Base-by-base conservation (phyloP, 768 basidiomycete genomes). In the Lentinula raphanica region DNA sequence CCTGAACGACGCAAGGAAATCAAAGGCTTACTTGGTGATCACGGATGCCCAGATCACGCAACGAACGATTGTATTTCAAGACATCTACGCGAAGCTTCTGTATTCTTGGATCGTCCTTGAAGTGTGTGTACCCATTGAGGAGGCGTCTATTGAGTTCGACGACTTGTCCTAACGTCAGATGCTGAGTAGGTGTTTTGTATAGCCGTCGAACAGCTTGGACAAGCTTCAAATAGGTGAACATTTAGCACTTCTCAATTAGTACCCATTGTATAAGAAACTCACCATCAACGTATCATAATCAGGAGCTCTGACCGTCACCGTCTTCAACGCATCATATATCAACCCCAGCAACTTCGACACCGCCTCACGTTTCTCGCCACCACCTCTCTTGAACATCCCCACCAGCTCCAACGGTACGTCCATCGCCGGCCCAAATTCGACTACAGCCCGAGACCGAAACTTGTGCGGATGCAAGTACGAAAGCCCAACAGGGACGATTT, bases 231-330 rank as follows among this genome's bases (percentile, higher is more conserved):
- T 19, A 11, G 15, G 23, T 11, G 8, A 45, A 57, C 57, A 60
- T 51, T 56, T 42, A 59, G 57, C 31, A 45, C 13, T 39, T 42
- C 49, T 35, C 32, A 60, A 3, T n/a, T n/a, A n/a, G n/a, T 23
- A 13, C 39, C 23, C 44, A 21, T 54, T 25, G 28, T 35, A 15
- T 17, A 39, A 8, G 53, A 11, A 15, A 69, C 83, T 54, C 62
- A 92, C 96, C 94, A 98, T 97, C 51, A 99, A 79, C 1, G 96
- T 98, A 64, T 99, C 97, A 69, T 92, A 98, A 70, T 99, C 97
- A 1, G 96, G 94, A n/a, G 94, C 92, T 58, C 95, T 80, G 57
- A 98, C 82, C 0, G 97, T 99, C 40, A 99, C 97, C 0, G 94
- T 95, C 75, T 98, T 95, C 64, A 99, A 75, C 21, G 83, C 90